Conservation (phyloP, 116 monocot genomes). For the Trichopus zeylanicus region DNA sequence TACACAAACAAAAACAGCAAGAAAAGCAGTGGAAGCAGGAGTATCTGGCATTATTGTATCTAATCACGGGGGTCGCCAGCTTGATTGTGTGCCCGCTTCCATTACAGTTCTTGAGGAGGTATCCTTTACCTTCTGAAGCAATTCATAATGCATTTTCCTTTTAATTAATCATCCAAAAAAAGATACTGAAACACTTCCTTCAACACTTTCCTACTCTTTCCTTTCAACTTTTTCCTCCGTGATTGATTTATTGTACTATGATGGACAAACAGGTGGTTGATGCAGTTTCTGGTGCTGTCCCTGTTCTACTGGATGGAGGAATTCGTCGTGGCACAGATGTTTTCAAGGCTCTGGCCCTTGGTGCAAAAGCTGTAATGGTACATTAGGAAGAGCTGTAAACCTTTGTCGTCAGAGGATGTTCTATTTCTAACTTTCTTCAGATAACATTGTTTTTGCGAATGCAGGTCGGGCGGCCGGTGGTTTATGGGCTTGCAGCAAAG, state of each 20-base stretch:
- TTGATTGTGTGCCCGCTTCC: conserved; percentile 61
- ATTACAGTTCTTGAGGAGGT: conserved; percentile 83
- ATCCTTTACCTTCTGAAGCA: background rate
- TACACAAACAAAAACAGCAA: conserved; percentile 24
- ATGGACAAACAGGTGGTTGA: conserved; percentile 77
- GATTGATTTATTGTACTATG: no score
- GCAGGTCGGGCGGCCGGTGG: conserved; percentile 57
- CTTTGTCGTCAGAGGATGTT: no score
- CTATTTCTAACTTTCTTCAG: no score
- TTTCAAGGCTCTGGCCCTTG: conserved; percentile 86
- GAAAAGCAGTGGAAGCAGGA: conserved; percentile 55
- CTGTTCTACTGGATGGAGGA: conserved; percentile 72
- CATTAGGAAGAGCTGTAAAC: no score
- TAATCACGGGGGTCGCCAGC: conserved; percentile 74
- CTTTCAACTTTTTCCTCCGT: no score
- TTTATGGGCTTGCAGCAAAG: conserved; percentile 53
- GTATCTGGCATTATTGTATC: conserved; percentile 70
- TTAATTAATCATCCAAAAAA: conserved; percentile 32
- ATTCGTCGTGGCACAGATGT: conserved; percentile 69
- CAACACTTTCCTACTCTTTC: background rate
- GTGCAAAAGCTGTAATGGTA: conserved; percentile 65
- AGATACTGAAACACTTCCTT: background rate
- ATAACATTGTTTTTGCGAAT: background rate
- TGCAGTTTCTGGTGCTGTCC: conserved; percentile 56
- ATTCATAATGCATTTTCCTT: no score